phyloP scores from a whole-genome alignment of 192 early-diverging fungal species.

The Gaertneriomyces semiglobifer region DNA sequence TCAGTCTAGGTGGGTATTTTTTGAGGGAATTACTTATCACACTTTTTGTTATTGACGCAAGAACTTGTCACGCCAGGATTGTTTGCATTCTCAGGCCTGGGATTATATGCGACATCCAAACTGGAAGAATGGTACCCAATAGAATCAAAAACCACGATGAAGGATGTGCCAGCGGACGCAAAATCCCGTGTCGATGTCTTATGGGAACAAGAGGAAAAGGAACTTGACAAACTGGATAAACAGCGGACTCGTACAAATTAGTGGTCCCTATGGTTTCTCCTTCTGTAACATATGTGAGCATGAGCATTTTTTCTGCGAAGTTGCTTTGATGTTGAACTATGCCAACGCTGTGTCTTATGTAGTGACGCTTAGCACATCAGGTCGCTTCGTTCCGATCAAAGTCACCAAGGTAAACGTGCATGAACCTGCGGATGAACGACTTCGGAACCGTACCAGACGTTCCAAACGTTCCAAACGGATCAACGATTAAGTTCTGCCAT shows the following conservation, averaged over 20 bases:
- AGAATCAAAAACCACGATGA: neutral
- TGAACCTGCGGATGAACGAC: too few species aligned
- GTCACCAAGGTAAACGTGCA: too few species aligned
- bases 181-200: slow-evolving; percentile 7
- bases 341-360: too few species aligned
- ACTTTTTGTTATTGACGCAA: neutral
- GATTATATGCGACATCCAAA: slow-evolving; percentile 1
- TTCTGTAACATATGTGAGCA: too few species aligned
- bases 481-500: too few species aligned
- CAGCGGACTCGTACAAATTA: neutral
- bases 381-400: too few species aligned
- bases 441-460: too few species aligned
- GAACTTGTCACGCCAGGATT: neutral
- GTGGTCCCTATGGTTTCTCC: too few species aligned
- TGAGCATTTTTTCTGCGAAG: too few species aligned
- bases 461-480: too few species aligned
- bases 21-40: neutral
- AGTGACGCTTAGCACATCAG: too few species aligned
- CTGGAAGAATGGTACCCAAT: slow-evolving; percentile 6
- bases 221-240: slow-evolving; percentile 2
- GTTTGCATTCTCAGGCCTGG: neutral
- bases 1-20: neutral
- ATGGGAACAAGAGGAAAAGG: slow-evolving; percentile 7
- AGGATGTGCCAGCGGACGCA: neutral
- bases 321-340: too few species aligned